Conservation (phyloP, 2,329 filamentous ascomycete genomes). For the Hymenoscyphus occultus region DNA sequence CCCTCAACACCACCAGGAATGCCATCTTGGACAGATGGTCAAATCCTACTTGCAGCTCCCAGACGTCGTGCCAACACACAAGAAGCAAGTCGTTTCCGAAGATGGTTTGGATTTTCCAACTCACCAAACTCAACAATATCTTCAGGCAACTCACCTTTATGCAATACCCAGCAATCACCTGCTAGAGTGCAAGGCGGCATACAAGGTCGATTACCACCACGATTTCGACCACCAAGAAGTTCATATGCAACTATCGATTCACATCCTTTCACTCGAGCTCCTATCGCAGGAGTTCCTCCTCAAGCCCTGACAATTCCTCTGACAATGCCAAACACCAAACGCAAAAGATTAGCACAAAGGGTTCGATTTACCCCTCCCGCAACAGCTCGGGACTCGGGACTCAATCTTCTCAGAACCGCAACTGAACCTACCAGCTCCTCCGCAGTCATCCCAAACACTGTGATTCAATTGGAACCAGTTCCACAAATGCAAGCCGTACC, state of each 20-base stretch:
- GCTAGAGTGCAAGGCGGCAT: background rate
- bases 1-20: slow-evolving; percentile 35
- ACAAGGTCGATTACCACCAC: slow-evolving; percentile 20
- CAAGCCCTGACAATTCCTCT: background rate
- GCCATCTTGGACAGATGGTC: slow-evolving; percentile 36
- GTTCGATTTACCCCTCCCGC: slow-evolving; percentile 31
- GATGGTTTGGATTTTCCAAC: slow-evolving; percentile 25
- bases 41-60: slow-evolving; percentile 17
- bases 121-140: slow-evolving; percentile 1
- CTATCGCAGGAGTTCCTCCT: slow-evolving; percentile 18
- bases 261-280: slow-evolving; percentile 33
- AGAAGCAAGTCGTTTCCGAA: slow-evolving; percentile 23
- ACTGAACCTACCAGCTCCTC: slow-evolving; percentile 20
- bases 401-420: slow-evolving; percentile 22
- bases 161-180: background rate
- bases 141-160: background rate
- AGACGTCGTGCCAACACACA: slow-evolving; percentile 8
- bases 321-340: slow-evolving; percentile 10
- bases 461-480: slow-evolving; percentile 11
- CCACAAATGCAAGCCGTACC: slow-evolving; percentile 11
- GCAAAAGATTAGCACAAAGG: slow-evolving; percentile 15
- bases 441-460: slow-evolving; percentile 15
- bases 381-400: slow-evolving; percentile 28
- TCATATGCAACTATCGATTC: slow-evolving; percentile 31
- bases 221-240: slow-evolving; percentile 35